Evolutionary conservation across 352 stramenopile genomes (phyloP).

Genomic region (Thraustotheca clavata): DNA sequence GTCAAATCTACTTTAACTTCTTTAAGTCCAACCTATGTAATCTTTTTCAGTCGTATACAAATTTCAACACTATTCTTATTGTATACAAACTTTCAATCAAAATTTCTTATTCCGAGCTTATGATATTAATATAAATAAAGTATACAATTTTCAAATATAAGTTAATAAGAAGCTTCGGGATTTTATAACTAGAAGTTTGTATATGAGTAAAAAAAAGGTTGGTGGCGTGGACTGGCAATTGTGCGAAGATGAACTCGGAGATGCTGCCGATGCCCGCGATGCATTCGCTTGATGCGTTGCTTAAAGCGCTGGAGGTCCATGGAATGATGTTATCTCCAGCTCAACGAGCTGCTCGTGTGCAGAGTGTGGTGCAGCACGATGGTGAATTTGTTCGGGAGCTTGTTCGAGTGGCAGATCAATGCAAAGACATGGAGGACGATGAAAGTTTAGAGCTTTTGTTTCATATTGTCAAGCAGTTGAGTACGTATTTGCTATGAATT

Average conservation of each 20-base stretch:
- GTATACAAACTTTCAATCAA: background rate
- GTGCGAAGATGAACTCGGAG: too few species aligned
- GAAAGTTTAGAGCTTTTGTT: conserved; percentile 19
- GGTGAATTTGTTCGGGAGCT: conserved; percentile 19
- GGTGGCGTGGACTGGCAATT: background rate
- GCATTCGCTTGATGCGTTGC: conserved; percentile 4
- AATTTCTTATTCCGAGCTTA: too few species aligned
- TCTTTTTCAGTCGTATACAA: background rate
- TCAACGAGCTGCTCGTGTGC: conserved; percentile 8
- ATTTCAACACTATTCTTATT: background rate
- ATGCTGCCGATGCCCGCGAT: conserved; percentile 11
- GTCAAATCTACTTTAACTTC: too few species aligned
- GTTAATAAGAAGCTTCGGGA: too few species aligned
- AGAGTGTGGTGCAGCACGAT: conserved; percentile 18
- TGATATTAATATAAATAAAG: too few species aligned
- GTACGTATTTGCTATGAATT: background rate
- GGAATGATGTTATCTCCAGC: conserved; percentile 10
- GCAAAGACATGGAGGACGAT: conserved; percentile 19
- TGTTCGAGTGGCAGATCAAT: conserved; percentile 18
- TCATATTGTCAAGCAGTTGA: conserved; percentile 15
- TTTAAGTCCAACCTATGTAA: background rate
- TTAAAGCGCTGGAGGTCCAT: background rate
- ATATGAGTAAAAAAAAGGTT: background rate
- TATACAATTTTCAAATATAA: too few species aligned
- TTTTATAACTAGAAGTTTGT: background rate